Base-by-base conservation (phyloP, 1,139 yeast genomes). In the Yamadazyma oceani region DNA sequence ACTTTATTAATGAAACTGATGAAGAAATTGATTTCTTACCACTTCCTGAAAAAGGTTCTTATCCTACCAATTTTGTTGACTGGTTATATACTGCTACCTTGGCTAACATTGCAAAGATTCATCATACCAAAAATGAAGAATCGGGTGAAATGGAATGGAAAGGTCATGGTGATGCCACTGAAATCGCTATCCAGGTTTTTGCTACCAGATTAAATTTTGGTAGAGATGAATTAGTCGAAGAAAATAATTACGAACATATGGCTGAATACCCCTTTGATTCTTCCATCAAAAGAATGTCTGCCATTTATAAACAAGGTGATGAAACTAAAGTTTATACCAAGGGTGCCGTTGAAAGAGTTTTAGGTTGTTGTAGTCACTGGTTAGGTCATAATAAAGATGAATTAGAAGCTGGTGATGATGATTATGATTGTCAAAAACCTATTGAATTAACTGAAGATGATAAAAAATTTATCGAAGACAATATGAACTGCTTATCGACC, bases 161-260 rank as follows among this genome's bases (percentile, higher is more conserved):
- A 50, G 88, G 87, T 12, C 82, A 80, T 51, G 95, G 94, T 38
- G 95, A 85, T 55, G 89, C 95, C 26, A 85, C 95, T 3, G 95
- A 85, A 61, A 78, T 83, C 52, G 92, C 95, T 11, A 81, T 85
- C 44, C 86, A 85, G 53, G 89, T 85, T 0, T 84, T 85, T 55
- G 73, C 79, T 13, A 62, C 77, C 27, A 69, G 92, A 46, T 58
- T 81, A 32, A 75, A 73, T 21, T 72, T 60, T 51, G 65, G 66
- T 8, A 70, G 87, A 48, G 64, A 65, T 7, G 53, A 53, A 1
- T 51, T 78, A 36, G 62, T 68, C 14, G 68, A 64, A n/a, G 60
- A 62, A 3, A 40, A 36, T 12, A 42, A 45, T 9, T 61, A 62
- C 16, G 52, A 54, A 25, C 85, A 80, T 53, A 41, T 82, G 15